Conservation (phyloP, 1,284 basidiomycete species). For the Sanghuangporus weigelae region DNA sequence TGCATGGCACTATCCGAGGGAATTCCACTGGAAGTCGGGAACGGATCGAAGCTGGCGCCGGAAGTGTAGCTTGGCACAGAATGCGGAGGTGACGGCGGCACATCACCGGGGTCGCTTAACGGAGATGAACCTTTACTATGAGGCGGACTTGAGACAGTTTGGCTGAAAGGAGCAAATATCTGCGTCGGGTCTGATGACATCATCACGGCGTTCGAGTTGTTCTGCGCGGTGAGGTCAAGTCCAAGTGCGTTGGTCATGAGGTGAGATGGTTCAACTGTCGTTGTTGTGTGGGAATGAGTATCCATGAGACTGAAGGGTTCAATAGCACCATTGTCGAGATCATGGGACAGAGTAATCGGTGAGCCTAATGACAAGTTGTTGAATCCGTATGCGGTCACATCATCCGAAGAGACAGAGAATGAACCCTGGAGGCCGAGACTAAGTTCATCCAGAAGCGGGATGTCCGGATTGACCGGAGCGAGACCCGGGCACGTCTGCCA, state of each 20-base stretch:
- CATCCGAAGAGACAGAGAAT: not conserved
- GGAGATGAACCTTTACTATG: conserved; percentile 7
- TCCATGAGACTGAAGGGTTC: conserved; percentile 5
- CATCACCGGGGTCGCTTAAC: not conserved
- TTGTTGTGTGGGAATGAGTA: not conserved
- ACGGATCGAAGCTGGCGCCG: not conserved
- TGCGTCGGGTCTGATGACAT: not conserved
- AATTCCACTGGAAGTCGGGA: not conserved
- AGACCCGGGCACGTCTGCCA: conserved; percentile 18
- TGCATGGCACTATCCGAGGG: conserved; percentile 9
- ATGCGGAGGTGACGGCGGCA: not conserved
- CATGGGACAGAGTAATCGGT: conserved; percentile 10
- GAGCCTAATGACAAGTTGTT: conserved; percentile 3
- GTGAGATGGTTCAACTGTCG: conserved; percentile 1
- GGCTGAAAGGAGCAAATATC: conserved; percentile 4
- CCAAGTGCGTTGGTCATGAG: conserved; percentile 12
- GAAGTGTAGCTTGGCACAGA: not conserved
- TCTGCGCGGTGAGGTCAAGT: conserved; percentile 1
- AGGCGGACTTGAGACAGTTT: not conserved
- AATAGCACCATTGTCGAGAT: not conserved
- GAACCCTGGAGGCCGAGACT: not conserved
- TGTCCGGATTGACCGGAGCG: conserved; percentile 13
- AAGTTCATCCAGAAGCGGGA: conserved; percentile 8
- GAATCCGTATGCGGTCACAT: not conserved
- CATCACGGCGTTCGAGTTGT: not conserved